Base-by-base conservation (phyloP, 192 early-diverging fungal genomes). In the Polychytrium aggregatum region DNA sequence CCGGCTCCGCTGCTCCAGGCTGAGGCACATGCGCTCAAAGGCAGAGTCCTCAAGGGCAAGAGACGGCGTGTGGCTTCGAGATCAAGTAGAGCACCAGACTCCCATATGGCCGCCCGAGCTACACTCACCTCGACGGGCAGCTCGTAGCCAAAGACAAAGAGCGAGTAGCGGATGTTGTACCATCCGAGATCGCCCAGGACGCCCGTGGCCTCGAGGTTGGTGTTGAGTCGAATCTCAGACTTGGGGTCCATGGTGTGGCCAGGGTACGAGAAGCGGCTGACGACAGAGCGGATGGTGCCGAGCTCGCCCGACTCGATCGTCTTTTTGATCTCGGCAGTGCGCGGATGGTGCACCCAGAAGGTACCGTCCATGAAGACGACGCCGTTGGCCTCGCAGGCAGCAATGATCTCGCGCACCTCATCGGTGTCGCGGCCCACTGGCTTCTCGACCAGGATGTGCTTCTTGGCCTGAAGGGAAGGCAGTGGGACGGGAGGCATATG, bases 401-500 rank as follows among this genome's bases (percentile, higher is more conserved):
- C n/a, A n/a, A n/a, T n/a, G 41, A 63, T 51, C 2, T 18, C 44
- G 9, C 20, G 21, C 3, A 59, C 65, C 41, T 68, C 41, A 4
- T 24, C 43, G 14, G 56, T 52, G 44, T 68, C 70, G 30, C 43
- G 21, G 10, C 59, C 37, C 16, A 64, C 5, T 0, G 65, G 65
- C 42, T 68, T 68, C 48, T 68, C 65, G 42, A 38, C 48, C 14
- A 83, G 62, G 26, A 83, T 58, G 48, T 82, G 72, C 41, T 83
- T 83, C 2, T 65, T 62, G 8, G 73, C 68, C 55, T 51, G 28
- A 2, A 47, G 3, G n/a, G n/a, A n/a, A n/a, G n/a, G n/a, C n/a
- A n/a, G n/a, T n/a, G n/a, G n/a, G n/a, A n/a, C n/a, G n/a, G n/a
- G n/a, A n/a, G n/a, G n/a, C n/a, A n/a, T n/a, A n/a, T n/a, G n/a